Percentiles rank a stretch among this genome's conserved stretches.
phyloP scores from a whole-genome alignment of 441 rosid genomes.

The Populus hybrid region DNA sequence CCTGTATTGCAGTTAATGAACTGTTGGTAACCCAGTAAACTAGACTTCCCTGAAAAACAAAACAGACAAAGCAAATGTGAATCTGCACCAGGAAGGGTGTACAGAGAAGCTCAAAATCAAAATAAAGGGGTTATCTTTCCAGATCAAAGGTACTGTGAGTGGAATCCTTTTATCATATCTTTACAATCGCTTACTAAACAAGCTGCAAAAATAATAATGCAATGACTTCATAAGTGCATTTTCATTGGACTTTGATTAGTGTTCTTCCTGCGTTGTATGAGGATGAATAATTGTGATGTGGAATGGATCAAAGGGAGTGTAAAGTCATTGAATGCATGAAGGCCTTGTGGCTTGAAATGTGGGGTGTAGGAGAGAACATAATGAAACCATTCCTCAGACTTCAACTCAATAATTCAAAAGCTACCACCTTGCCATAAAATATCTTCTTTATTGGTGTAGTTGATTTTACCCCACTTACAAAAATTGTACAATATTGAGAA shows the following conservation, averaged over 20 bases:
- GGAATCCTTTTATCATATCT: background rate
- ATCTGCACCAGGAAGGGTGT: background rate
- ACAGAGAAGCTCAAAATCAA: background rate
- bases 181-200: background rate
- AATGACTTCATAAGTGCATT: background rate
- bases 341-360: background rate
- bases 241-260: background rate
- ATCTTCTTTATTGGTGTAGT: too few relatives aligned
- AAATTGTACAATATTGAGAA: too few relatives aligned
- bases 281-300: background rate
- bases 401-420: background rate
- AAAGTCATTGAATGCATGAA: background rate
- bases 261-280: background rate
- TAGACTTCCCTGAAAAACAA: slow-evolving; percentile 72
- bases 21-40: slow-evolving; percentile 90
- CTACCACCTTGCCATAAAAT: too few relatives aligned
- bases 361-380: background rate
- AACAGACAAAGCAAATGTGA: slow-evolving; percentile 14
- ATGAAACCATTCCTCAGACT: background rate
- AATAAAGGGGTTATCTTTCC: background rate
- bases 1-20: slow-evolving; percentile 69
- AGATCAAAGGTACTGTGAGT: background rate
- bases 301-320: background rate
- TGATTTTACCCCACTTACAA: too few relatives aligned
- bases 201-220: background rate